Conservation (phyloP, 83 land plant genomes). For the Thuja plicata region DNA sequence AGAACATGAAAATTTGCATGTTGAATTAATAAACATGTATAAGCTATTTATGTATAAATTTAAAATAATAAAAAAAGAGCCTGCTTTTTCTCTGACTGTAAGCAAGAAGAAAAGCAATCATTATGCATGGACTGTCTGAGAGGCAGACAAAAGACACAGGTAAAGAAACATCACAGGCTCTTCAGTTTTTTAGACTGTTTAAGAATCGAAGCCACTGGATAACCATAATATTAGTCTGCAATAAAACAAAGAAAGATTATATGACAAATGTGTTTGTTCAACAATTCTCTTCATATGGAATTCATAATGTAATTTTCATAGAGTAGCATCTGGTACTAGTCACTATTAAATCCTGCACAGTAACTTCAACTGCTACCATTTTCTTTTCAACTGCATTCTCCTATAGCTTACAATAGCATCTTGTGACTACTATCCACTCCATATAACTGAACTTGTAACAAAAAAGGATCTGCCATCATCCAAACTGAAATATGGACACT, state of each 20-base stretch:
- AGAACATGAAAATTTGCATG: neutral
- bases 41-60: neutral
- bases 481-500: neutral
- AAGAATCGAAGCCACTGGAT: neutral
- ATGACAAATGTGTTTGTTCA: neutral
- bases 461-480: neutral
- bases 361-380: neutral
- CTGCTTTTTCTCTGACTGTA: neutral
- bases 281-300: too few species aligned
- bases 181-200: neutral
- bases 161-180: neutral
- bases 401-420: neutral
- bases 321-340: neutral
- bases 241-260: neutral
- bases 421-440: neutral
- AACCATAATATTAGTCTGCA: neutral
- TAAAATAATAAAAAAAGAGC: neutral
- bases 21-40: neutral
- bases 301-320: neutral
- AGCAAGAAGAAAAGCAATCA: neutral
- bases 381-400: neutral
- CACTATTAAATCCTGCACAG: neutral
- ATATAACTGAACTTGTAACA: too few species aligned
- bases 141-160: neutral
- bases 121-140: neutral